A percentile compares a stretch with the other conserved stretches of the same genome.
These are phyloP conservation scores for Nemania sp. DNA, from an alignment of 2,329 filamentous ascomycete species.

Conservation along the genomic window DNA sequence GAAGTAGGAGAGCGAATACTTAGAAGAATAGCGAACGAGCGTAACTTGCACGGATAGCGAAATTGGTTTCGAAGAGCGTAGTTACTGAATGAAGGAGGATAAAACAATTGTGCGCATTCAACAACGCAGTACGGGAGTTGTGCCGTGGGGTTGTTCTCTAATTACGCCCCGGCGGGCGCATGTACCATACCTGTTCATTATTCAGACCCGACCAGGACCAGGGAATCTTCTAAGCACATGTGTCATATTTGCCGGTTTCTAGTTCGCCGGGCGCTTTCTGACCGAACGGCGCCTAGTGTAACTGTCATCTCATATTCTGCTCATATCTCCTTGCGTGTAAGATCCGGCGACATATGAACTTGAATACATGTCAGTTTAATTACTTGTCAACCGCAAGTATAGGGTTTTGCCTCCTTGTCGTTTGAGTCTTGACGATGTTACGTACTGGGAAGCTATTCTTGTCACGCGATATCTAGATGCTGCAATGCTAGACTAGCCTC, in stretches of 20 bases:
- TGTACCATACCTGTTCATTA: neutral
- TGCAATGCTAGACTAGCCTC: slow-evolving; percentile 34
- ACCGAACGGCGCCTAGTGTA: neutral
- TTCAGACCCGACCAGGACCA: neutral
- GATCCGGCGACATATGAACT: neutral
- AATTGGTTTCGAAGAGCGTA: slow-evolving; percentile 17
- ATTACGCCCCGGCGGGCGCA: neutral
- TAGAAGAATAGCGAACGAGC: neutral
- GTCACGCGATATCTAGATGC: slow-evolving; percentile 34
- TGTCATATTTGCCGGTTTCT: neutral
- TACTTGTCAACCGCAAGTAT: neutral
- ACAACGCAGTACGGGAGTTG: too few relatives aligned
- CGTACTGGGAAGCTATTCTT: slow-evolving; percentile 30
- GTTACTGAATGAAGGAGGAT: slow-evolving; percentile 8
- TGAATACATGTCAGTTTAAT: neutral
- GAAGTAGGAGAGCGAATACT: neutral
- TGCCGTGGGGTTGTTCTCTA: too few relatives aligned
- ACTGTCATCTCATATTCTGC: neutral
- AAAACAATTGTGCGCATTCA: neutral
- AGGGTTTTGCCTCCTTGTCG: neutral
- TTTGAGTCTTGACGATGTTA: slow-evolving; percentile 31
- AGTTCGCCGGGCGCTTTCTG: neutral
- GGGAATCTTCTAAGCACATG: neutral
- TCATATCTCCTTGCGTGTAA: too few relatives aligned
- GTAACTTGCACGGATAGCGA: slow-evolving; percentile 27